Conservation (phyloP, 2,329 filamentous ascomycete species). For the Fonsecaea multimorphosa region DNA sequence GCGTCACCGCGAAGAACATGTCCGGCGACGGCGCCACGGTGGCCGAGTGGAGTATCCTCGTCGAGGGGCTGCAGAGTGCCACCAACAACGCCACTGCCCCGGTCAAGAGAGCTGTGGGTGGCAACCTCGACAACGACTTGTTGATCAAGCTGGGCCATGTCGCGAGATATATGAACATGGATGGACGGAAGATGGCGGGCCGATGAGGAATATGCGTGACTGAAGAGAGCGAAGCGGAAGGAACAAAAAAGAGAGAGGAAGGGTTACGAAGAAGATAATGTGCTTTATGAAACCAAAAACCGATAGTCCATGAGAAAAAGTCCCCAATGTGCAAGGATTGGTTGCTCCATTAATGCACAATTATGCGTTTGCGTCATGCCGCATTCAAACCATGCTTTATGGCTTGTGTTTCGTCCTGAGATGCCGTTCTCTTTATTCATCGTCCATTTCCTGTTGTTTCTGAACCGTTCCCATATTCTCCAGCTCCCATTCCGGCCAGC, state of each 20-base stretch:
- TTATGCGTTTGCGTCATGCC: background rate
- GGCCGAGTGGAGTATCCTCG: conserved; percentile 56
- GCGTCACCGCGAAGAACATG: conserved; percentile 42
- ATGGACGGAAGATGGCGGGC: conserved; percentile 11
- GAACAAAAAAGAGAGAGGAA: background rate
- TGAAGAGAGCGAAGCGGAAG: background rate
- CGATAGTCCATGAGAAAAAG: background rate
- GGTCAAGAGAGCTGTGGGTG: conserved; percentile 17
- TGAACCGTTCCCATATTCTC: background rate
- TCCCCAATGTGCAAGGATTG: background rate
- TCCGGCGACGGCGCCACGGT: conserved; percentile 54
- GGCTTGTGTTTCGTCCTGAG: background rate
- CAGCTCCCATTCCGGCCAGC: background rate
- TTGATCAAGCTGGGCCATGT: conserved; percentile 27
- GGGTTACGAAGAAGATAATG: background rate
- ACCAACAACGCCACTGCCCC: background rate
- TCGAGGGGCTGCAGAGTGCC: conserved; percentile 25
- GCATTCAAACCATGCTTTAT: background rate
- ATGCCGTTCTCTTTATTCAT: background rate
- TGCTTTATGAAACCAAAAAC: background rate
- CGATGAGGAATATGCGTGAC: background rate
- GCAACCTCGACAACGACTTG: conserved; percentile 22
- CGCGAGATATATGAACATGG: conserved; percentile 15
- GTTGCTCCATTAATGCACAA: background rate
- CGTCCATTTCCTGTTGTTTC: background rate